Conservation (phyloP, 495 filamentous ascomycete genomes). For the Penicillium paradoxum region DNA sequence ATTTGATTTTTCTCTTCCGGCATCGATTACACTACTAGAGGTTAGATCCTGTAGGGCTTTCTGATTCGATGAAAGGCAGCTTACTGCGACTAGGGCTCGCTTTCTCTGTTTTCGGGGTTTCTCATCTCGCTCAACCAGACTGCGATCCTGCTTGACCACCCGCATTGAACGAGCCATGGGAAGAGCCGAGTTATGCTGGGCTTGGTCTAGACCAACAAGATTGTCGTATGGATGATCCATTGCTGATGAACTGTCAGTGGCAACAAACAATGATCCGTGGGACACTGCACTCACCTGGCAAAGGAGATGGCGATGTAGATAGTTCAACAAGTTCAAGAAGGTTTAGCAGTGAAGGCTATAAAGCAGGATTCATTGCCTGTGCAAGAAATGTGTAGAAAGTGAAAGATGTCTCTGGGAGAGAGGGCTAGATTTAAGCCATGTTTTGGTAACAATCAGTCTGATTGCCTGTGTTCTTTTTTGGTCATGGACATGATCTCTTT, state of each 20-base stretch:
- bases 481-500: neutral
- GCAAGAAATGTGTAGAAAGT: conserved; percentile 8
- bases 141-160: conserved; percentile 26
- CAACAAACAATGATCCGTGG: neutral
- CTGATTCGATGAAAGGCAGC: conserved; percentile 20
- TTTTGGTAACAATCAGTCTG: conserved; percentile 30
- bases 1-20: conserved; percentile 92
- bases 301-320: too few relatives aligned
- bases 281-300: too few relatives aligned
- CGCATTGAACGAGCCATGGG: conserved; percentile 28
- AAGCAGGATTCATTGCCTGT: neutral
- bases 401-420: conserved; percentile 20
- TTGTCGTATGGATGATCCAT: conserved; percentile 40
- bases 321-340: neutral
- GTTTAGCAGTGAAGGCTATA: neutral
- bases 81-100: conserved; percentile 67
- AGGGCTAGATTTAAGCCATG: conserved; percentile 29
- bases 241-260: neutral
- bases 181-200: conserved; percentile 14
- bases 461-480: conserved; percentile 10
- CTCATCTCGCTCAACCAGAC: conserved; percentile 26
- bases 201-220: conserved; percentile 20
- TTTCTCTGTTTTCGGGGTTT: conserved; percentile 37
- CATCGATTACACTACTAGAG: conserved; percentile 74
- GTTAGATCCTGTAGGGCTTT: conserved; percentile 5